Conservation (phyloP, 768 basidiomycete species). For the Lactarius deliciosus region DNA sequence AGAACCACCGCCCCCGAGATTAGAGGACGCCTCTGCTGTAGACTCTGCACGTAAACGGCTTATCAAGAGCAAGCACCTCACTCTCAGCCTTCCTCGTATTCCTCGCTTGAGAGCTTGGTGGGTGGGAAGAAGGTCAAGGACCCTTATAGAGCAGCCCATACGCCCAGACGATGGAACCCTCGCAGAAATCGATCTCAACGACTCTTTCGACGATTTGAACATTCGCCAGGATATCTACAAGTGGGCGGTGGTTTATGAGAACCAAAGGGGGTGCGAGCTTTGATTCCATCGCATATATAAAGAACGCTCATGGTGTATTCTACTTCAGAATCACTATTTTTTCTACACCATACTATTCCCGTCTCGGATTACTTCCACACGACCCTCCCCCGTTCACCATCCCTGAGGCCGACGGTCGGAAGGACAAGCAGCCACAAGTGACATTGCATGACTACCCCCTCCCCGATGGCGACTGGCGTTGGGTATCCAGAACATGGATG, state of each 20-base stretch:
- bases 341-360: constrained; percentile 71
- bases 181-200: constrained; percentile 18
- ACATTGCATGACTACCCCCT: constrained; percentile 65
- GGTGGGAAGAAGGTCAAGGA: background rate
- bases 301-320: background rate
- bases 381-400: constrained; percentile 77
- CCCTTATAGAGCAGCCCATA: background rate
- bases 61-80: background rate
- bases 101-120: constrained; percentile 2
- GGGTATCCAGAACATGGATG: constrained; percentile 83
- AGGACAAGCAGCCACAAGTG: constrained; percentile 51
- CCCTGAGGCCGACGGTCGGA: constrained; percentile 39
- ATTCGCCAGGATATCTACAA: constrained; percentile 54
- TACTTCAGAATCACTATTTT: constrained; percentile 57
- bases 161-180: background rate
- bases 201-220: constrained; percentile 16
- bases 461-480: constrained; percentile 78
- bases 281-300: background rate
- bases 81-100: constrained; percentile 1
- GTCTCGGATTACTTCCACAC: constrained; percentile 61
- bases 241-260: constrained; percentile 82
- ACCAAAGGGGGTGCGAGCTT: constrained; percentile 66
- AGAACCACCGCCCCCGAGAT: constrained; percentile 17
- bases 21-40: constrained; percentile 5
- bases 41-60: constrained; percentile 16